Conservation (phyloP, 78 protist genomes). For the Protostelium mycophagum region DNA sequence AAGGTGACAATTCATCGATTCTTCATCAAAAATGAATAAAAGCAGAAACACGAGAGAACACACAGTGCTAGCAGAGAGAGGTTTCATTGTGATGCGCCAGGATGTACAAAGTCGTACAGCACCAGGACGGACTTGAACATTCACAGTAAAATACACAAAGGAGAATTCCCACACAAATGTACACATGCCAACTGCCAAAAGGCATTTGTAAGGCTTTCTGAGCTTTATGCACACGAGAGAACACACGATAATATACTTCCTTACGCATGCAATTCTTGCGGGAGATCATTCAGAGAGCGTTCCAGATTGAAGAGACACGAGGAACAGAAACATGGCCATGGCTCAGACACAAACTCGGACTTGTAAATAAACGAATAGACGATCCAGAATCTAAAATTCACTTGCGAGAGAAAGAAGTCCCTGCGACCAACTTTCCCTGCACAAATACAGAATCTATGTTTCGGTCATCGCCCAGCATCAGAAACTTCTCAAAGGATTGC, state of each 20-base stretch:
- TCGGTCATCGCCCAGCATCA: slow-evolving; percentile 84
- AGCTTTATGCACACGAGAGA: neutral
- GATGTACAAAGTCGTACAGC: neutral
- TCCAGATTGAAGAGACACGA: neutral
- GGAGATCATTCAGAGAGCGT: neutral
- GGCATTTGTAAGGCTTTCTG: neutral
- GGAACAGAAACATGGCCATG: neutral
- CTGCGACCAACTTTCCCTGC: slow-evolving; percentile 33
- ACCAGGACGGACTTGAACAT: neutral
- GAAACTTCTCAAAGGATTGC: slow-evolving; percentile 68
- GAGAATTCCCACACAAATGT: neutral
- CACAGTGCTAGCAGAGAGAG: neutral
- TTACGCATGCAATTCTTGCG: neutral
- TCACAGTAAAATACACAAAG: neutral
- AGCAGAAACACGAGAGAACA: neutral
- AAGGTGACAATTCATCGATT: neutral
- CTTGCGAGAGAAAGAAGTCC: no score
- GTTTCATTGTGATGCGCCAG: neutral
- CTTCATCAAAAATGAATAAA: neutral
- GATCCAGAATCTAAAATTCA: no score
- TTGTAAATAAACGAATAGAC: no score
- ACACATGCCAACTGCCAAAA: neutral
- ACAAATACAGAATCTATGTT: slow-evolving; percentile 69
- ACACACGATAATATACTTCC: neutral
- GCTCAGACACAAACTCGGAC: no score